A percentile compares a stretch with the other conserved stretches of the same genome.
These are phyloP conservation scores for Sarocladium strictum DNA, from an alignment of 2,329 filamentous ascomycete species.

Conservation along the genomic window DNA sequence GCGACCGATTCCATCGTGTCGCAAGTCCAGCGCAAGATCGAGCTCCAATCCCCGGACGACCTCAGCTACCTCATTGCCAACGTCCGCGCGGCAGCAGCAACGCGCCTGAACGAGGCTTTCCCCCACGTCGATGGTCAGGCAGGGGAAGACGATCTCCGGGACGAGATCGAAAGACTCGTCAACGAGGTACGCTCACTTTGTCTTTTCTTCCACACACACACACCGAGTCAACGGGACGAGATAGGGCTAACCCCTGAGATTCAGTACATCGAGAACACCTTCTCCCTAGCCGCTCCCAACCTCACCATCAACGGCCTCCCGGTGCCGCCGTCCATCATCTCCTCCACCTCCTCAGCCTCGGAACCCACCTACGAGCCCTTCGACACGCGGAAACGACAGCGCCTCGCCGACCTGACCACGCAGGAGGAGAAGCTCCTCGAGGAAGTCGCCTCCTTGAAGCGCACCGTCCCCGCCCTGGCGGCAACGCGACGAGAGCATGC, in stretches of 20 bases:
- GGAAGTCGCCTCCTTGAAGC: constrained; percentile 56
- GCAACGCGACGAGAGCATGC: constrained; percentile 37
- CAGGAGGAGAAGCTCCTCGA: constrained; percentile 60
- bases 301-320: constrained; percentile 58
- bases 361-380: constrained; percentile 50
- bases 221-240: not conserved
- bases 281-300: constrained; percentile 52
- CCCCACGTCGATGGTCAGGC: constrained; percentile 50
- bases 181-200: constrained; percentile 47
- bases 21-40: constrained; percentile 63
- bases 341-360: constrained; percentile 15
- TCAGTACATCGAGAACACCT: constrained; percentile 58
- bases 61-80: constrained; percentile 64
- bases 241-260: not conserved
- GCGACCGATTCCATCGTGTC: constrained; percentile 27
- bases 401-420: constrained; percentile 53
- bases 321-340: constrained; percentile 34
- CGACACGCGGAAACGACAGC: constrained; percentile 51
- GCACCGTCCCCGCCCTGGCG: constrained; percentile 39
- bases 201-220: not conserved
- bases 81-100: constrained; percentile 60
- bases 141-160: constrained; percentile 50
- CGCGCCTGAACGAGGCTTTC: constrained; percentile 62
- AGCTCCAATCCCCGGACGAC: constrained; percentile 72
- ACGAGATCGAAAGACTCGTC: constrained; percentile 53